These are phyloP conservation scores for Antarctomyces pellizariae DNA, from an alignment of 495 filamentous ascomycete genomes.

Conservation along the genomic window DNA sequence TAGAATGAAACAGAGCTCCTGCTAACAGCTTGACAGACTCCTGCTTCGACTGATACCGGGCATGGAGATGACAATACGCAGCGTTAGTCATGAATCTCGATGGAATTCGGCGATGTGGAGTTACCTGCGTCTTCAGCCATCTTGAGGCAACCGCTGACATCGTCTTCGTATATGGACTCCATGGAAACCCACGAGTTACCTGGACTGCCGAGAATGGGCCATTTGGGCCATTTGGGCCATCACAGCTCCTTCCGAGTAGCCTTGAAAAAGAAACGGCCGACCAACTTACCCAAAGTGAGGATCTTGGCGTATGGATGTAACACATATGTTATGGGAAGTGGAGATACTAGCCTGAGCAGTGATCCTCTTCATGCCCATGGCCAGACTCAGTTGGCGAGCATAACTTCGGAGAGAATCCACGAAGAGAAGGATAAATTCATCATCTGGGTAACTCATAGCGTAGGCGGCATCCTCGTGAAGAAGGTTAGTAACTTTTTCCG, in stretches of 20 bases:
- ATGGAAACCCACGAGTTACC: conserved; percentile 10
- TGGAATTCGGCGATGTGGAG: no score
- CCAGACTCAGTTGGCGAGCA: not conserved
- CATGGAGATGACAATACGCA: no score
- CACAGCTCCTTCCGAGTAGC: no score
- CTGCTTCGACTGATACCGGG: no score
- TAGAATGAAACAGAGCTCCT: no score
- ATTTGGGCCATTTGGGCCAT: no score
- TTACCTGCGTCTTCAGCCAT: no score
- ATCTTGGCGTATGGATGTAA: not conserved
- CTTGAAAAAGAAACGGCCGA: no score
- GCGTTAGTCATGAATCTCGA: no score
- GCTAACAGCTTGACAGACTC: no score
- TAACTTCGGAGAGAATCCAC: not conserved
- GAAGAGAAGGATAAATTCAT: conserved; percentile 2
- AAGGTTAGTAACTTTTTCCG: conserved; percentile 2
- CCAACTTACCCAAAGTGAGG: not conserved
- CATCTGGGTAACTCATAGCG: conserved; percentile 8
- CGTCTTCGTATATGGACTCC: conserved; percentile 16
- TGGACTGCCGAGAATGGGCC: conserved; percentile 8
- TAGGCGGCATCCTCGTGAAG: conserved; percentile 5
- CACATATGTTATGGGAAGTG: not conserved
- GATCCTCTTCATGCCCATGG: not conserved
- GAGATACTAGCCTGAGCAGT: not conserved
- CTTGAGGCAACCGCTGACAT: conserved; percentile 9